These are phyloP conservation scores for Collybiopsis confluens DNA, from an alignment of 768 basidiomycete species.

Conservation along the genomic window DNA sequence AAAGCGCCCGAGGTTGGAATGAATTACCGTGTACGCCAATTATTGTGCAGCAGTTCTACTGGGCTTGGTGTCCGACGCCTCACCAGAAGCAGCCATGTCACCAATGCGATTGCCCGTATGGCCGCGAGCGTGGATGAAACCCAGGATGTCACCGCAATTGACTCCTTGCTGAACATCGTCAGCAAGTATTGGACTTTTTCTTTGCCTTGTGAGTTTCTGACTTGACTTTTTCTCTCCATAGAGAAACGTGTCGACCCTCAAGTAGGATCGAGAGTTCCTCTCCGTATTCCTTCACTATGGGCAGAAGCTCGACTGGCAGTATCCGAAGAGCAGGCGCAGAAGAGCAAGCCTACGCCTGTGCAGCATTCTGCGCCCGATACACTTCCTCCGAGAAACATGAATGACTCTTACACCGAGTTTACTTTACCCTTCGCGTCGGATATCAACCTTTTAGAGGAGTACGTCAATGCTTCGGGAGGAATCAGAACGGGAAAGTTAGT, in stretches of 20 bases:
- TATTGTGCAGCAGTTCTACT: no score
- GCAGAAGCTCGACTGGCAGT: constrained; percentile 48
- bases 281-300: constrained; percentile 52
- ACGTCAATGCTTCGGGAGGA: constrained; percentile 67
- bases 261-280: constrained; percentile 36
- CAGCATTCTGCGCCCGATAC: constrained; percentile 14
- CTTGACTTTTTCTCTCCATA: constrained; percentile 3
- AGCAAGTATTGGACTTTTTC: constrained; percentile 38
- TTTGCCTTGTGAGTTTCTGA: background rate
- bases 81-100: background rate
- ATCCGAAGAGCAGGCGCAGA: constrained; percentile 4
- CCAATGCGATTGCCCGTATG: constrained; percentile 5
- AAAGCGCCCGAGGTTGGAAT: no score
- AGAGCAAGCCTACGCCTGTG: constrained; percentile 10
- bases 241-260: constrained; percentile 25
- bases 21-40: no score
- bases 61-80: no score
- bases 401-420: constrained; percentile 68
- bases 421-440: constrained; percentile 61
- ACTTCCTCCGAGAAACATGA: constrained; percentile 52
- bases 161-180: constrained; percentile 48
- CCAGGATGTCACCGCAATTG: constrained; percentile 56
- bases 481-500: constrained; percentile 62
- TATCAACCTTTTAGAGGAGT: constrained; percentile 57
- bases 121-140: constrained; percentile 41